Evolutionary conservation across 805 yeast genomes (phyloP).

Genomic region (Yamadazyma insecticola): DNA sequence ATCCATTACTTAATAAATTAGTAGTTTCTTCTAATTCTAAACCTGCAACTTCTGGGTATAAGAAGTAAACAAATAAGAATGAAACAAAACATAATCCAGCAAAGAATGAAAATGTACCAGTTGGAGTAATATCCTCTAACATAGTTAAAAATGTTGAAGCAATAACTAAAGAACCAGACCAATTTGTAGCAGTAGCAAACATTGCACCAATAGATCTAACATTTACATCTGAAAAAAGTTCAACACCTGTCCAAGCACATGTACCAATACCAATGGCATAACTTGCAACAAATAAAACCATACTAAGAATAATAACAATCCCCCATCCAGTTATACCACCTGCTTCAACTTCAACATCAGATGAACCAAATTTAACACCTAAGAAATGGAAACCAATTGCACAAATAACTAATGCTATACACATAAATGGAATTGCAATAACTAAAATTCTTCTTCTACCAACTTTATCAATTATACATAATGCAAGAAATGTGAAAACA

Average conservation of each 20-base stretch:
- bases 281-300: conserved; percentile 83
- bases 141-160: conserved; percentile 91
- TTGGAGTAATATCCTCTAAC: conserved; percentile 89
- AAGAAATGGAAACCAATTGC: conserved; percentile 90
- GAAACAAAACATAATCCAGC: conserved; percentile 77
- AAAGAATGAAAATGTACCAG: conserved; percentile 90
- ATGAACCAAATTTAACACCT: conserved; percentile 49
- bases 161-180: conserved; percentile 91
- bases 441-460: conserved; percentile 84
- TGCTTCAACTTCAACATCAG: conserved; percentile 34
- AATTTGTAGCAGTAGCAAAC: conserved; percentile 86
- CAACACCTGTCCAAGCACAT: conserved; percentile 98
- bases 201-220: conserved; percentile 93
- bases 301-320: conserved; percentile 74
- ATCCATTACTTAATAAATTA: conserved; percentile 73
- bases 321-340: conserved; percentile 77
- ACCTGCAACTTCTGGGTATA: conserved; percentile 90
- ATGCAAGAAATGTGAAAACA: conserved; percentile 79
- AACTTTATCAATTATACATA: conserved; percentile 77
- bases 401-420: conserved; percentile 67
- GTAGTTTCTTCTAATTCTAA: conserved; percentile 91
- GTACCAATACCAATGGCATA: conserved; percentile 96
- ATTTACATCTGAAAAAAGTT: conserved; percentile 80
- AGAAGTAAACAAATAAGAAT: conserved; percentile 69
- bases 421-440: conserved; percentile 83